Percentiles rank a stretch among this genome's conserved stretches.
phyloP scores from a whole-genome alignment of 1,284 basidiomycete genomes.

The Gomphus bonarii region DNA sequence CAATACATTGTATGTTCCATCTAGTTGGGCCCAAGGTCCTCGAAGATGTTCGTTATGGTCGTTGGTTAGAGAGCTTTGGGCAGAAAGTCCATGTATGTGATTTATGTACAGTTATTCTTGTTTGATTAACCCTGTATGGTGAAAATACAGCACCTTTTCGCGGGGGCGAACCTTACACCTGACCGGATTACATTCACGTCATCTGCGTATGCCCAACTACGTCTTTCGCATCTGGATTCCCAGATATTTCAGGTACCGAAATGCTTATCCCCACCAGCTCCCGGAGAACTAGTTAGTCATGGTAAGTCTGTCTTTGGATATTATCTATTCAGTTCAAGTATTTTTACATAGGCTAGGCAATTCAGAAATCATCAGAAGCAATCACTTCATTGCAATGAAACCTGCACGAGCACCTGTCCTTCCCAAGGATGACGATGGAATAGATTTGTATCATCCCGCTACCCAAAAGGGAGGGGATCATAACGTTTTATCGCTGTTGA shows the following conservation, averaged over 20 bases:
- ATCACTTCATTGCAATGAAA: conserved; percentile 32
- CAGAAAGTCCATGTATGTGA: conserved; percentile 45
- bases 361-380: not conserved
- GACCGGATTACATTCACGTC: conserved; percentile 72
- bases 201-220: conserved; percentile 61
- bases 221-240: conserved; percentile 62
- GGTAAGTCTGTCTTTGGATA: not conserved
- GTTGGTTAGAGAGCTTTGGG: conserved; percentile 62
- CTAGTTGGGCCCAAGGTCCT: conserved; percentile 57
- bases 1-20: conserved; percentile 56
- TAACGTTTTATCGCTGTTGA: not conserved
- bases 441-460: conserved; percentile 12
- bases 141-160: conserved; percentile 49
- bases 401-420: conserved; percentile 32
- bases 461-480: conserved; percentile 2
- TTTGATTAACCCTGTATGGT: not conserved
- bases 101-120: not conserved
- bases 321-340: not conserved
- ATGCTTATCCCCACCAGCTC: conserved; percentile 20
- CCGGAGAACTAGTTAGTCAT: not conserved
- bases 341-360: not conserved
- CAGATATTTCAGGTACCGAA: conserved; percentile 68
- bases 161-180: conserved; percentile 47
- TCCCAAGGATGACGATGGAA: not conserved
- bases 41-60: conserved; percentile 55